Evolutionary conservation across 495 filamentous ascomycete genomes (phyloP), one percentile per base, ranked within the genome.

Genomic region (Talaromyces proteolyticus): DNA sequence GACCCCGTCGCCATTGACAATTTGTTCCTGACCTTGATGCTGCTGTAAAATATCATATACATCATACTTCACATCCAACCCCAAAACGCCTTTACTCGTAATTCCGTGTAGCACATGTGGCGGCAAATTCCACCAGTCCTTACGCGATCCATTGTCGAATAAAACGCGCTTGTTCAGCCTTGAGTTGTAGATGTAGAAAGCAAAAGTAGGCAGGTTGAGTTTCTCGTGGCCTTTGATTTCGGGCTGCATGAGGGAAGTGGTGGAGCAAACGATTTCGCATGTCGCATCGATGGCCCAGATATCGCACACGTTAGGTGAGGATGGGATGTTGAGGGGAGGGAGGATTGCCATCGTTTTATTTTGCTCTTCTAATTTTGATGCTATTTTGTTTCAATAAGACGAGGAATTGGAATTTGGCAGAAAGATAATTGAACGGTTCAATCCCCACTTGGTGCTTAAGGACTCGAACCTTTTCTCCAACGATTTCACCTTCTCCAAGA

Each of bases 111-210:
- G 19, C 14, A 44, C 42, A 6, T 12, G 7, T 1, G 42, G 42
- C 20, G 42, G 19, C 20, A 44, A 12, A 24, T 44, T 44, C 42
- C 42, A 44, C 42, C 42, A 44, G 42, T 44, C 42, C 42, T 44
- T 44, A 14, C 42, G 42, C 23, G 22, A n/a, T 2, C 42, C 42
- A n/a, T n/a, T 24, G 22, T 44, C 42, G 11, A 44, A 44, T 10
- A 44, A 16, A 22, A 44, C 42, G 12, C 42, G 42, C 42, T 44
- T 44, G 21, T 44, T n/a, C 10, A 44, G 42, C 1, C 6, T 8
- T 8, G 29, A 34, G 29, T 45, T 34, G 10, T 45, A 45, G 24
- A 45, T 45, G 43, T 45, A 45, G 43, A 45, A 45, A n/a, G 23
- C 43, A 45, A 17, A 45, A 6, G 43, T 45, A 6, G 43, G 43